Evolutionary conservation across 2,329 filamentous ascomycete genomes (phyloP).

Genomic region (Remersonia thermophila): DNA sequence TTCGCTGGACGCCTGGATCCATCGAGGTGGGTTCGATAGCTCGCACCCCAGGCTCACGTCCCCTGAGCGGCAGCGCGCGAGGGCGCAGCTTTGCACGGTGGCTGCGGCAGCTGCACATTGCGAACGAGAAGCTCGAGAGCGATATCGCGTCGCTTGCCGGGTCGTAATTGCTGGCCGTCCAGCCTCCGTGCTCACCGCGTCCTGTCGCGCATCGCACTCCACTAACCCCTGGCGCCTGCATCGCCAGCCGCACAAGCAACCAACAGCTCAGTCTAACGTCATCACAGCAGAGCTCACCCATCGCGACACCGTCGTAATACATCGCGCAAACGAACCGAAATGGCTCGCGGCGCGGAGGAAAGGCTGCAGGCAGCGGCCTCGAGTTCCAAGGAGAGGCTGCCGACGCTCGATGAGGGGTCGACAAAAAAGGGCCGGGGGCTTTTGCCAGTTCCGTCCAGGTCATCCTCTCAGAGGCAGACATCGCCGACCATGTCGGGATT

Average conservation of each 20-base stretch:
- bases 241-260: too few relatives aligned
- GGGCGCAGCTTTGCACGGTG: too few relatives aligned
- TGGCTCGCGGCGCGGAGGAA: slow-evolving; percentile 16
- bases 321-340: slow-evolving; percentile 6
- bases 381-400: slow-evolving; percentile 23
- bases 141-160: too few relatives aligned
- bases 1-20: slow-evolving; percentile 8
- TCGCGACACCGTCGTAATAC: neutral
- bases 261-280: slow-evolving; percentile 2
- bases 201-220: too few relatives aligned
- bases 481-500: slow-evolving; percentile 47
- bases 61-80: too few relatives aligned
- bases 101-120: too few relatives aligned
- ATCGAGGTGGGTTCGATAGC: slow-evolving; percentile 15
- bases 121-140: too few relatives aligned
- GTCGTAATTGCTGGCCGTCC: too few relatives aligned
- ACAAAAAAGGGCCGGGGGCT: slow-evolving; percentile 41
- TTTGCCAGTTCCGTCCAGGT: slow-evolving; percentile 49
- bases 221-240: too few relatives aligned
- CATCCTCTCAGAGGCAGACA: slow-evolving; percentile 49
- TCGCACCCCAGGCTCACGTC: too few relatives aligned
- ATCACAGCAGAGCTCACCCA: neutral
- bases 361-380: too few relatives aligned
- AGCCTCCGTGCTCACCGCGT: too few relatives aligned
- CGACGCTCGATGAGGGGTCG: slow-evolving; percentile 24